phyloP scores from a whole-genome alignment of 305 asterid species.

The Fraxinus angustifolia region DNA sequence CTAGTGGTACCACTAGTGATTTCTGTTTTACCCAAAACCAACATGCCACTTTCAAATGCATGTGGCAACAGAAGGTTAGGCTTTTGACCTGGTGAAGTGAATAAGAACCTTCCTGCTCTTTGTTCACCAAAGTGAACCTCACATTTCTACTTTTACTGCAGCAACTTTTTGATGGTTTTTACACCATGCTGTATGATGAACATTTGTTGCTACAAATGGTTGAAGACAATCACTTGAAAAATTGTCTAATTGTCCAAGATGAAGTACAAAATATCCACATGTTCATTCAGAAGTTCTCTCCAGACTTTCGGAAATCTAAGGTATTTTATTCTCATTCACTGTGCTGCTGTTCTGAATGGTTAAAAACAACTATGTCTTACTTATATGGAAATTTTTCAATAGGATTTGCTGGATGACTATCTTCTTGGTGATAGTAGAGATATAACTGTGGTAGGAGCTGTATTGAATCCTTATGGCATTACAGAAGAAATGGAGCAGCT shows the following conservation, averaged over 20 bases:
- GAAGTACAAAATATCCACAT: constrained; percentile 42
- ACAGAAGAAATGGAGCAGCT: constrained; percentile 68
- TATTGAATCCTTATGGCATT: constrained; percentile 68
- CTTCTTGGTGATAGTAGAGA: constrained; percentile 62
- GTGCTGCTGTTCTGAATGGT: not conserved
- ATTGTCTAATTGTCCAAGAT: constrained; percentile 57
- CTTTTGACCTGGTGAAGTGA: not conserved
- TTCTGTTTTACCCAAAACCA: constrained; percentile 46
- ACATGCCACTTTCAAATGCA: constrained; percentile 49
- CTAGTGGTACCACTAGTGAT: constrained; percentile 18
- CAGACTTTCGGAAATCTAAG: constrained; percentile 66
- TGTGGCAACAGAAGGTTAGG: constrained; percentile 91
- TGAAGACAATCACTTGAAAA: constrained; percentile 52
- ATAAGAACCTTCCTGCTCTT: not conserved
- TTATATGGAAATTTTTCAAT: constrained; percentile 26
- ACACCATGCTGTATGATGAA: constrained; percentile 60
- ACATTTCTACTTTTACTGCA: constrained; percentile 35
- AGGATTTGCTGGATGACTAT: constrained; percentile 65
- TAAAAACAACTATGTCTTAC: constrained; percentile 12
- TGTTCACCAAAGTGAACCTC: constrained; percentile 16
- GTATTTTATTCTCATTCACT: constrained; percentile 29
- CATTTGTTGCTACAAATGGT: constrained; percentile 54
- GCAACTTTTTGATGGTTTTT: constrained; percentile 80
- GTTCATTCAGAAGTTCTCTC: constrained; percentile 50
- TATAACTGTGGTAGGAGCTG: constrained; percentile 24